Conservation (phyloP, 192 early-diverging fungal genomes). For the Mycoemilia scoparia region DNA sequence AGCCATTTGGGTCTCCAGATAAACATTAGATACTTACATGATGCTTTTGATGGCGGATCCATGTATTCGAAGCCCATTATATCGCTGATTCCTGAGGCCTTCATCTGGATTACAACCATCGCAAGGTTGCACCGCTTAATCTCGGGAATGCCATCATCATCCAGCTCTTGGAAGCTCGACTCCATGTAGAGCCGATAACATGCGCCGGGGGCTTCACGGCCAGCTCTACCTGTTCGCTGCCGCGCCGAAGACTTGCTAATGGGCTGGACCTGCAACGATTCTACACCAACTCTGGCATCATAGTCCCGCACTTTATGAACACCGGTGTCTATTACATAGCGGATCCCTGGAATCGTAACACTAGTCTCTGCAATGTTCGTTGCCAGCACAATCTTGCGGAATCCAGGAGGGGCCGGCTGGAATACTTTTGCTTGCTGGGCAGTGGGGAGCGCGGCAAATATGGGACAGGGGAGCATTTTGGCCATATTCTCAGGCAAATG, state of each 20-base stretch:
- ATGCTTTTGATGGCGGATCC: slow-evolving; percentile 65
- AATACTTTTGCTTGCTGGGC: slow-evolving; percentile 81
- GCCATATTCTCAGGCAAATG: slow-evolving; percentile 20
- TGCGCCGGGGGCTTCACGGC: slow-evolving; percentile 77
- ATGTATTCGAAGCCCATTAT: slow-evolving; percentile 88
- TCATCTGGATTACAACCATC: slow-evolving; percentile 67
- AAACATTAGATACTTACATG: too few species aligned
- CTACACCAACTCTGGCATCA: slow-evolving; percentile 76
- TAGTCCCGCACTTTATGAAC: slow-evolving; percentile 81
- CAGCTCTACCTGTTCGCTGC: slow-evolving; percentile 89
- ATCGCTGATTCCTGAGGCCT: slow-evolving; percentile 79
- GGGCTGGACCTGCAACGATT: slow-evolving; percentile 68
- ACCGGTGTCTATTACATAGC: slow-evolving; percentile 87
- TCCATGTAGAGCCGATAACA: slow-evolving; percentile 92
- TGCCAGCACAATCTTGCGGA: slow-evolving; percentile 81
- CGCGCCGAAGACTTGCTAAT: slow-evolving; percentile 81
- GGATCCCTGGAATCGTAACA: slow-evolving; percentile 87
- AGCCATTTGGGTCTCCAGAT: too few species aligned
- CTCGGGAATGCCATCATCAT: slow-evolving; percentile 73
- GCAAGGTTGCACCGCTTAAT: slow-evolving; percentile 86
- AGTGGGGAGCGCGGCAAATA: slow-evolving; percentile 84
- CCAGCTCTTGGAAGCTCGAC: slow-evolving; percentile 48
- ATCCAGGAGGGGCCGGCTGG: slow-evolving; percentile 61
- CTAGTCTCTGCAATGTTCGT: slow-evolving; percentile 99
- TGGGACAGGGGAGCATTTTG: slow-evolving; percentile 57